Evolutionary conservation across 805 yeast genomes (phyloP).

Genomic region (Sugiyamaella marilandica): DNA sequence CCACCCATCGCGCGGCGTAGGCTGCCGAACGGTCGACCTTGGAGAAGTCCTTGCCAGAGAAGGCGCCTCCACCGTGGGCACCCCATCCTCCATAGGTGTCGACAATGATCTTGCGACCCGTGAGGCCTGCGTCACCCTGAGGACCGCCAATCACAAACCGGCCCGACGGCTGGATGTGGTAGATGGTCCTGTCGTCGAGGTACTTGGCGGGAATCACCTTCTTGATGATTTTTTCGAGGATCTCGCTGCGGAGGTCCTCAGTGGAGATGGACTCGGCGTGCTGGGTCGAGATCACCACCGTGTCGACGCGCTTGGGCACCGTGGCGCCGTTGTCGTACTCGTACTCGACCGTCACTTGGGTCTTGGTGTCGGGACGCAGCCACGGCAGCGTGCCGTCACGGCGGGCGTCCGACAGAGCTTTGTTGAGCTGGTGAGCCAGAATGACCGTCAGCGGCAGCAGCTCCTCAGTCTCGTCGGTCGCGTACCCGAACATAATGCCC

Average conservation of each 20-base stretch:
- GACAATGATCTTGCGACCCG: slow-evolving; percentile 99
- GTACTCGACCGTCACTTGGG: slow-evolving; percentile 98
- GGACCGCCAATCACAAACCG: slow-evolving; percentile 99
- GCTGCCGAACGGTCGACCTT: slow-evolving; percentile 99
- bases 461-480: slow-evolving; percentile 98
- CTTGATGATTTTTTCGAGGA: slow-evolving; percentile 75
- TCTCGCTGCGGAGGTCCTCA: slow-evolving; percentile 79
- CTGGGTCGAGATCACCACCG: slow-evolving; percentile 95
- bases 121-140: slow-evolving; percentile 99
- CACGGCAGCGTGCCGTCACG: slow-evolving; percentile 91
- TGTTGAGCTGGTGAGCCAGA: slow-evolving; percentile 92
- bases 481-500: slow-evolving; percentile 99
- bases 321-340: slow-evolving; percentile 92
- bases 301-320: slow-evolving; percentile 93
- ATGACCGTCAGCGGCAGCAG: slow-evolving; percentile 91
- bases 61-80: slow-evolving; percentile 99
- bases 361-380: slow-evolving; percentile 99
- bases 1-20: slow-evolving; percentile 99
- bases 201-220: slow-evolving; percentile 87
- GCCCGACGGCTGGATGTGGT: slow-evolving; percentile 99
- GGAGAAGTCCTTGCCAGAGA: slow-evolving; percentile 99
- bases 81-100: slow-evolving; percentile 99
- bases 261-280: slow-evolving; percentile 95
- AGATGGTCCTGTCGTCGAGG: slow-evolving; percentile 90
- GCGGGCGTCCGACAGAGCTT: slow-evolving; percentile 95